phyloP scores from a whole-genome alignment of 441 rosid genomes.

The Eutrema salsugineum region DNA sequence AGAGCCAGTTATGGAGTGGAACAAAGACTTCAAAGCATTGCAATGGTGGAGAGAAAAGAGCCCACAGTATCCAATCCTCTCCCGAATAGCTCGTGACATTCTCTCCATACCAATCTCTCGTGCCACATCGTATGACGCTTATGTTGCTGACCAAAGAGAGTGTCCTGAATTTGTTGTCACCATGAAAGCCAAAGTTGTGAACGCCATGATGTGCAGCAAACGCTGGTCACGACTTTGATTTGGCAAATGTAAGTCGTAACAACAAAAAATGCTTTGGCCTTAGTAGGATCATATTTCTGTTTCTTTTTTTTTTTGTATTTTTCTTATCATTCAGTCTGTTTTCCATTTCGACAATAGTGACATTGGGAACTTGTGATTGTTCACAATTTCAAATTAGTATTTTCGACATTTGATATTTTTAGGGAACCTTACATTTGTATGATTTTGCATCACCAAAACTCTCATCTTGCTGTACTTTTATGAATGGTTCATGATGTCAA shows the following conservation, averaged over 20 bases:
- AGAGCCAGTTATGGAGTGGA: conserved; percentile 19
- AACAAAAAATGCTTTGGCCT: not conserved
- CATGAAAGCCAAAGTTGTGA: not conserved
- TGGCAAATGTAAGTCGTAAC: not conserved
- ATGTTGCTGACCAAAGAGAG: not conserved
- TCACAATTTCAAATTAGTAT: no score
- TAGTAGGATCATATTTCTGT: not conserved
- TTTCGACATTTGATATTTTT: no score
- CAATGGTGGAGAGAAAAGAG: conserved; percentile 19
- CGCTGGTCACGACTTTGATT: not conserved
- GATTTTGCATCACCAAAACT: no score
- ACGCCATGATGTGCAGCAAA: conserved; percentile 18
- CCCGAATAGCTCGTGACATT: conserved; percentile 21
- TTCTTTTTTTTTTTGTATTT: not conserved
- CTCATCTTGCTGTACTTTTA: no score
- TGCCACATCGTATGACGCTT: not conserved
- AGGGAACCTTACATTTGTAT: no score
- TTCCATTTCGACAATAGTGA: not conserved
- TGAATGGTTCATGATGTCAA: no score
- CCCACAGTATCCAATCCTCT: conserved; percentile 14
- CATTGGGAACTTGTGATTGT: not conserved
- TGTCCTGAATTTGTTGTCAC: conserved; percentile 9
- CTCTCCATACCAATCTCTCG: conserved; percentile 15
- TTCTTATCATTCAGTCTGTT: not conserved
- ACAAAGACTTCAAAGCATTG: conserved; percentile 14